Base-by-base conservation (phyloP, 148 eudicot genomes). In the Hydrangea macrophylla region DNA sequence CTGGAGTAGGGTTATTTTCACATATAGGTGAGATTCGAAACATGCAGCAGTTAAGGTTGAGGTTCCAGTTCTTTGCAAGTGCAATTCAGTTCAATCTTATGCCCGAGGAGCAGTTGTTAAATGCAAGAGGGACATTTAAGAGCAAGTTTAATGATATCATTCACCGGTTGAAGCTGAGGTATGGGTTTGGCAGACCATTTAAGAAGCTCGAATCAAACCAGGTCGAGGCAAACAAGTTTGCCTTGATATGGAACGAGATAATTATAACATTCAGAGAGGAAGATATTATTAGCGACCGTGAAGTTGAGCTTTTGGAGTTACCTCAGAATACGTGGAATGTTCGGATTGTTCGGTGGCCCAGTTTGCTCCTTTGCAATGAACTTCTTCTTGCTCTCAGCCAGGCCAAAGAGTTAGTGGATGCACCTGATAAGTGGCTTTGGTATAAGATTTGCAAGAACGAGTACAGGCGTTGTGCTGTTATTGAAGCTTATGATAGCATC, bases 11-110 rank as follows among this genome's bases (percentile, higher is more conserved):
- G 48, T 63, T 92, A 81, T 88, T 90, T 68, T 79, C 76, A 50
- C 98, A 90, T 69, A 75, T 92, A 85, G 98, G 96, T 53, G 98
- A 92, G 86, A 92, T 92, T 22, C 75, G 98, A 40, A 86, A 88
- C 70, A 84, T 90, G 84, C 87, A 88, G 75, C 98, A 92, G 73
- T 65, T 92, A 77, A 86, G 98, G 78, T 70, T 92, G 83, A 88
- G 98, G 45, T 92, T 92, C 69, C 96, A 88, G 79, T 90, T 90
- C 80, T 92, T 92, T 71, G 96, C 98, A 12, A 88, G 96, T 54
- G 98, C 98, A 18, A 84, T 92, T 70, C 98, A 90, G 72, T 92
- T 92, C 62, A 92, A 90, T 77, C 90, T 92, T 70, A 90, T 92
- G 94, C 96, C 98, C 12, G 88, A 90, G 70, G 98, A 90, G 83